phyloP scores from a whole-genome alignment of 2,329 filamentous ascomycete genomes.

The Alternaria conjuncta region DNA sequence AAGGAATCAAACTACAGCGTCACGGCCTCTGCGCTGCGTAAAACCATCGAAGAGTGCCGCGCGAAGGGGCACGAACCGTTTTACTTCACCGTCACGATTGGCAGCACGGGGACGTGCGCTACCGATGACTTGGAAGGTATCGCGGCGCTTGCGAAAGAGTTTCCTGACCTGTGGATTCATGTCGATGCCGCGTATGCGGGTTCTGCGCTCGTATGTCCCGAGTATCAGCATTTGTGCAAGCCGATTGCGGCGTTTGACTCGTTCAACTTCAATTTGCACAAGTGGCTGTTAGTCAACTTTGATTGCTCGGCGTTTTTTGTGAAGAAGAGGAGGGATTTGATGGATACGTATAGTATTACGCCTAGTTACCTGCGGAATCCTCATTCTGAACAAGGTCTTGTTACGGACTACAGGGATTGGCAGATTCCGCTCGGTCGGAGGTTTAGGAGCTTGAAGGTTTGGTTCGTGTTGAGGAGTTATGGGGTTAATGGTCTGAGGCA shows the following conservation, averaged over 20 bases:
- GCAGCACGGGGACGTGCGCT: conserved; percentile 87
- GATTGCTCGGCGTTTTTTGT: conserved; percentile 82
- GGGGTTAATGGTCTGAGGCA: conserved; percentile 76
- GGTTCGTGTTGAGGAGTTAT: conserved; percentile 89
- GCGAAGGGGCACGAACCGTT: conserved; percentile 79
- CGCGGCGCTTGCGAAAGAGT: conserved; percentile 60
- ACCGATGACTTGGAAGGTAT: conserved; percentile 81
- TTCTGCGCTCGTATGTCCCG: conserved; percentile 79
- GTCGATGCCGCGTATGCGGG: conserved; percentile 94
- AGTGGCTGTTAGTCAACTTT: conserved; percentile 95
- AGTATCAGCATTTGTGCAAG: conserved; percentile 73
- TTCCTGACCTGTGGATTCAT: conserved; percentile 81
- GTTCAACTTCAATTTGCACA: conserved; percentile 96
- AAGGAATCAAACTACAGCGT: conserved; percentile 72
- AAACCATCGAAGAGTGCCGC: conserved; percentile 69
- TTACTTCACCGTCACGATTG: conserved; percentile 82
- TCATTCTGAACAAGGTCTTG: conserved; percentile 79
- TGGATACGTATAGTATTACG: conserved; percentile 77
- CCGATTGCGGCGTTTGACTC: conserved; percentile 76
- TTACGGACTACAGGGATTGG: conserved; percentile 97
- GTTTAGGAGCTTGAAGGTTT: conserved; percentile 89
- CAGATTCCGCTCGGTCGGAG: conserved; percentile 90
- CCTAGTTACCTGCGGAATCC: conserved; percentile 83
- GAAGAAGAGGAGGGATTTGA: conserved; percentile 76
- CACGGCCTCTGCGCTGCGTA: conserved; percentile 67